Evolutionary conservation across 495 filamentous ascomycete species (phyloP).

Genomic region (Thermothielavioides terrestris): DNA sequence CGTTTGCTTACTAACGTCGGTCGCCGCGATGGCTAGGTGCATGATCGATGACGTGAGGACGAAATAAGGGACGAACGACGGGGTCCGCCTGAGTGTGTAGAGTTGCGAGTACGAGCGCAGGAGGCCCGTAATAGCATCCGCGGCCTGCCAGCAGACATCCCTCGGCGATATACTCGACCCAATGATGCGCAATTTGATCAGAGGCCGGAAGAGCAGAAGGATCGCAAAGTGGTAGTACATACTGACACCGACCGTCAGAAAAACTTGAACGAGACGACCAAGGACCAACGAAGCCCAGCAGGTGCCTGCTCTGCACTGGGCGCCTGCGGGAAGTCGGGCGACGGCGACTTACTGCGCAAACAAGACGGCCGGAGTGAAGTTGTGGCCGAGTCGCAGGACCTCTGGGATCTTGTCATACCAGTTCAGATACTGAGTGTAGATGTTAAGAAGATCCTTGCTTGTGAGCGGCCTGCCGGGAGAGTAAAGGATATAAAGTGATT

Average conservation of each 20-base stretch:
- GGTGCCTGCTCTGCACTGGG: too few species aligned
- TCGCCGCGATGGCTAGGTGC: slow-evolving; percentile 46
- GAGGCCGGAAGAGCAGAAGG: slow-evolving; percentile 55
- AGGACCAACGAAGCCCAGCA: too few species aligned
- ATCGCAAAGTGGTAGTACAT: slow-evolving; percentile 60
- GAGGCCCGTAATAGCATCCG: slow-evolving; percentile 52
- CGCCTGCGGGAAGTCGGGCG: neutral
- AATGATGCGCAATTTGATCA: slow-evolving; percentile 52
- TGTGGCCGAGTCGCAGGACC: slow-evolving; percentile 47
- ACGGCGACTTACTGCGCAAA: slow-evolving; percentile 52
- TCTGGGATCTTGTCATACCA: slow-evolving; percentile 57
- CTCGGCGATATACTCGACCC: slow-evolving; percentile 51
- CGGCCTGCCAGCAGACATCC: slow-evolving; percentile 52
- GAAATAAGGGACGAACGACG: slow-evolving; percentile 51
- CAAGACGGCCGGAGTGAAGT: slow-evolving; percentile 52
- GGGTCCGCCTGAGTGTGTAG: slow-evolving; percentile 50
- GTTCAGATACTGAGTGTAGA: slow-evolving; percentile 51
- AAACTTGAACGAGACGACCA: too few species aligned
- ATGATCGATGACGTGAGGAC: slow-evolving; percentile 50
- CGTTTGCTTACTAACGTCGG: slow-evolving; percentile 6
- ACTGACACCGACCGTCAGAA: slow-evolving; percentile 24
- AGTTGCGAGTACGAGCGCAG: slow-evolving; percentile 49
- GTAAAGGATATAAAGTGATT: slow-evolving; percentile 54
- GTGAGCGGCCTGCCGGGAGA: slow-evolving; percentile 52
- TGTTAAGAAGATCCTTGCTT: slow-evolving; percentile 44